Evolutionary conservation across 106 monocot genomes (phyloP), one percentile per base, ranked within the genome.

Genomic region (Posidonia australis): DNA sequence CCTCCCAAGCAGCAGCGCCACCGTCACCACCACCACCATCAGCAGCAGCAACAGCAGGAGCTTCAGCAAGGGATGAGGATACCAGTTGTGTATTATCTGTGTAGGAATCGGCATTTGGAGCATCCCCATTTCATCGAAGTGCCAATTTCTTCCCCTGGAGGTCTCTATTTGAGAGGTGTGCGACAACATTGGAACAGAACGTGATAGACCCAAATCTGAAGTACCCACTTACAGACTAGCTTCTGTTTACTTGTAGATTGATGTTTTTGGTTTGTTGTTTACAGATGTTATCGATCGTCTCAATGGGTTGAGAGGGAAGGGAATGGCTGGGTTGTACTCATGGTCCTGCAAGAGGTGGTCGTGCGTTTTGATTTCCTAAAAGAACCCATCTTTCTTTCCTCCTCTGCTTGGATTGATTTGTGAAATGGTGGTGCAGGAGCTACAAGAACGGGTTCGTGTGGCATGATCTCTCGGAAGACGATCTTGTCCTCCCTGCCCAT

Each of bases 371-470:
- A n/a, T n/a, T 51, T 51, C 20, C n/a, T n/a, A 46, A 45, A 46
- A 48, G n/a, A 18, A 16, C 48, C 48, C 3, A 16, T 48, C 9
- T 51, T 17, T 19, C 0, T 49, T 19, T 51, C 9, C 20, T 51
- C 53, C 23, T 10, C 3, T 22, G 53, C 19, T 54, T 24, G 11
- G 24, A n/a, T 54, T 20, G 19, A 7, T 54, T 54, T 22, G 53
- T 2, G 53, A 54, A 54, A 19, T 22, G 3, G n/a, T n/a, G 22
- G 9, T 17, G 2, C 75, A 91, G 91, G 85, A 79, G 81, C 67
- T 92, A 92, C 74, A 92, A 92, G 81, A 88, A 75, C 59, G 88
- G 88, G 4, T 92, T 92, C 64, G 88, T 88, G 58, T 92, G 92
- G 92, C 92, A 92, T 29, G 92, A 92, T 62, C 74, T 92, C 23